Evolutionary conservation across 352 stramenopile genomes (phyloP).

Genomic region (Globisporangium recalcitrans): DNA sequence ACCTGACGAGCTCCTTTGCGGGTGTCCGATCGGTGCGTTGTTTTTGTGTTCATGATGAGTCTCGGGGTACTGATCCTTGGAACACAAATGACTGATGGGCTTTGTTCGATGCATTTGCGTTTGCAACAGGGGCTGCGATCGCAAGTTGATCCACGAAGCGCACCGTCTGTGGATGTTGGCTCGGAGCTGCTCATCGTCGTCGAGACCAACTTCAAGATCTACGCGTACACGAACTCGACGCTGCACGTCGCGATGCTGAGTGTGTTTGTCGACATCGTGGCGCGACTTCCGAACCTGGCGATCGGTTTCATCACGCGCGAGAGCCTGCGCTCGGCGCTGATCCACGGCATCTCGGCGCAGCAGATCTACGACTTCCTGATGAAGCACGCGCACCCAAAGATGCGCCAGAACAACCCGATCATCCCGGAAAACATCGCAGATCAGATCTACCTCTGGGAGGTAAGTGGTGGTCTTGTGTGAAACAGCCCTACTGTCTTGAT

Average conservation of each 20-base stretch:
- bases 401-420: conserved; percentile 63
- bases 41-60: neutral
- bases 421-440: conserved; percentile 89
- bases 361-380: conserved; percentile 92
- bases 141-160: conserved; percentile 33
- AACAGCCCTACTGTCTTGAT: neutral
- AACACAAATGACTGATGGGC: no score
- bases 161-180: conserved; percentile 28
- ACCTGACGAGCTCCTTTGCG: conserved; percentile 43
- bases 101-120: no score
- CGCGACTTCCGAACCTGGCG: conserved; percentile 87
- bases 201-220: conserved; percentile 92
- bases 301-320: conserved; percentile 89
- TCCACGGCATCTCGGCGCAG: conserved; percentile 87
- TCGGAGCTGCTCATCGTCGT: conserved; percentile 69
- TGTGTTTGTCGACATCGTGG: conserved; percentile 89
- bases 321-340: conserved; percentile 84
- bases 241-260: conserved; percentile 91
- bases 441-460: conserved; percentile 90
- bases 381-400: conserved; percentile 83
- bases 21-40: conserved; percentile 26
- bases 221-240: conserved; percentile 87
- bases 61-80: no score
- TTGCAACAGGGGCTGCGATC: conserved; percentile 29
- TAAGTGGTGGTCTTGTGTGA: conserved; percentile 12